Evolutionary conservation across 805 yeast genomes (phyloP), one percentile per base, ranked within the genome.

Genomic region (Cyberlindnera xishuangbannaensis): DNA sequence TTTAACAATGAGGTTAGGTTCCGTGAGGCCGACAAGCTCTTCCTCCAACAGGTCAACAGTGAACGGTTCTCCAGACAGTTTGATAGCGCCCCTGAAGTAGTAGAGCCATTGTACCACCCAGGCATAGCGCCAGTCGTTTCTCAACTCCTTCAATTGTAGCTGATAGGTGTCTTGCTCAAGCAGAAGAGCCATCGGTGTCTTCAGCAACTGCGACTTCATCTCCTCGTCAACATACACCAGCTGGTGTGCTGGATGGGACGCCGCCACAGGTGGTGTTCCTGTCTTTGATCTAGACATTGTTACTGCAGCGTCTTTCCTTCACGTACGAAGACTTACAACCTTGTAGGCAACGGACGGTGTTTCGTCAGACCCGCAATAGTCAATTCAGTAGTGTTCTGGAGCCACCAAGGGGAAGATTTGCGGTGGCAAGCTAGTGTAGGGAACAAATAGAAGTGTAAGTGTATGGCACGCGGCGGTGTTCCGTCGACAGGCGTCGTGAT

Each of bases 41-140:
- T 76, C 76, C 47, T 78, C 86, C 39, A 78, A 14, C 15, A 41
- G 31, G 37, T 76, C 79, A 7, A 69, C 67, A 45, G 77, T 80
- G 43, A 78, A 73, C 10, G 62, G 62, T 34, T 76, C 83, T 6
- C 62, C 58, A 10, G 61, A 59, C 34, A 78, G 51, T 43, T 64
- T 71, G 22, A 77, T 51, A 30, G 65, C 62, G 16, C 74, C 76
- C 34, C 77, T 67, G 51, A 71, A 67, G 29, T 66, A 59, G 40
- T 65, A 66, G 18, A 77, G 51, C 84, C 84, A 78, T 51, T 76
- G 74, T 10, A 73, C 53, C 3, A 66, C 54, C 34, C 51, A 64
- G 8, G 62, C 58, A 40, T 56, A 68, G 25, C 58, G 55, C 52
- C 56, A 56, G 29, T 62, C 54, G 34, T 53, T 54, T 44, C 73